Evolutionary conservation across 1,284 basidiomycete species (phyloP), one percentile per base, ranked within the genome.

Genomic region (Psilocybe mexicana): DNA sequence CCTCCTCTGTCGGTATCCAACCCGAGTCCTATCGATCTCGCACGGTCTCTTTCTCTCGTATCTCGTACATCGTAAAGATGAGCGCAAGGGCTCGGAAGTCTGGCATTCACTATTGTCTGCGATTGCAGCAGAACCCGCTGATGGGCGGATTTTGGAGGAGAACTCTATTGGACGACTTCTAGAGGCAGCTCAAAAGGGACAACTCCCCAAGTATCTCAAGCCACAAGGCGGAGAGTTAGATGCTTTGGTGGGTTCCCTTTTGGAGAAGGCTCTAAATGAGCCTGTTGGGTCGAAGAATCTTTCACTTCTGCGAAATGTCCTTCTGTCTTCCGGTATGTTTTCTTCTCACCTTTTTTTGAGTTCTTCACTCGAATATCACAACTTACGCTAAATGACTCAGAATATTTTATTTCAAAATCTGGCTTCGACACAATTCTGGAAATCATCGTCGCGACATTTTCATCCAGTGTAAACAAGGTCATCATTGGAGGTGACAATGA

Each of bases 41-140:
- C 77, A 80, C 1, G 55, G 73, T 0, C 71, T 87, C 0, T 66
- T 87, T 2, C 69, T 80, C 0, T 71, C 79, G 0, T 87, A 86
- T 62, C 70, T 87, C 36, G 61, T 70, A 6, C 66, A 77, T 58
- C 74, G 82, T 78, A 70, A 71, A 14, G 69, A 78, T 38, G 66
- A 75, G n/a, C 52, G 51, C 2, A 70, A 68, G 5, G 70, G 70
- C 25, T 59, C 70, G 6, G 54, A 63, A 1, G 65, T 81, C 3
- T 86, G 84, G 84, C 76, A 76, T 35, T 64, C 68, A 0, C 65
- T 84, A 1, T 73, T 87, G 2, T 67, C 68, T 0, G 63, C 54
- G 24, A 56, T 70, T 45, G 62, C 65, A 48, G 26, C 47, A 3
- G 26, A 54, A 44, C 42, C 58, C 42, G 18, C 43, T 6, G 30